These are phyloP conservation scores for Sanghuangporus baumii DNA, from an alignment of 1,284 basidiomycete species.

Conservation along the genomic window DNA sequence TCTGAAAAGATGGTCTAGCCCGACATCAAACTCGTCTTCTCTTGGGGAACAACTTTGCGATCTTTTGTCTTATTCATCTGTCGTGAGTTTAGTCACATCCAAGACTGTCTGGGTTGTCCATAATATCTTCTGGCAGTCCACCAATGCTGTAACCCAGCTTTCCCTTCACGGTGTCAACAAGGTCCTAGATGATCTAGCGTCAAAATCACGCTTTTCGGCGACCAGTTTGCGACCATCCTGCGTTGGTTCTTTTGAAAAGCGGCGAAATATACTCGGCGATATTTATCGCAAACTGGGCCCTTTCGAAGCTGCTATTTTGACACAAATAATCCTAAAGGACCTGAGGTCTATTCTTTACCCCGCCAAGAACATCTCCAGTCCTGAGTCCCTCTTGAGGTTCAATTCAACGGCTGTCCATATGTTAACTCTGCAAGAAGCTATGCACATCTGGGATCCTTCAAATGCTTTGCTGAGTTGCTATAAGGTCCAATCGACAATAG, in stretches of 20 bases:
- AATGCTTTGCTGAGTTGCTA: conserved; percentile 51
- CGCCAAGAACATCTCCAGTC: conserved; percentile 44
- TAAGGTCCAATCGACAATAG: conserved; percentile 48
- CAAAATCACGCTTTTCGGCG: conserved; percentile 58
- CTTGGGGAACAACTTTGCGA: conserved; percentile 60
- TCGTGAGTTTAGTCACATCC: conserved; percentile 29
- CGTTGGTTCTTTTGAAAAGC: conserved; percentile 25
- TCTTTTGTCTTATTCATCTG: conserved; percentile 32
- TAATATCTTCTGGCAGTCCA: not conserved
- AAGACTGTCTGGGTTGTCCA: not conserved
- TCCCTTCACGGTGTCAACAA: conserved; percentile 49
- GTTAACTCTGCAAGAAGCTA: conserved; percentile 57
- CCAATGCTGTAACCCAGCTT: conserved; percentile 24
- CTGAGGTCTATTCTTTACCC: conserved; percentile 73
- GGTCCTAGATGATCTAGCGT: conserved; percentile 69
- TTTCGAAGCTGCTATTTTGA: conserved; percentile 56
- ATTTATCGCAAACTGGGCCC: conserved; percentile 55
- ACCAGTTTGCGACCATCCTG: conserved; percentile 30
- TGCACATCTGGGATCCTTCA: conserved; percentile 66
- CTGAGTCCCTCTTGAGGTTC: conserved; percentile 44
- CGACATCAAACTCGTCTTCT: conserved; percentile 49
- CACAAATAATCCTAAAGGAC: conserved; percentile 83
- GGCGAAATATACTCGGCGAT: conserved; percentile 40
- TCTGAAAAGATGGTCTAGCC: conserved; percentile 45
- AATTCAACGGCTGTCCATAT: conserved; percentile 50